Base-by-base conservation (phyloP, 495 filamentous ascomycete species). In the Wilcoxina mikolae region DNA sequence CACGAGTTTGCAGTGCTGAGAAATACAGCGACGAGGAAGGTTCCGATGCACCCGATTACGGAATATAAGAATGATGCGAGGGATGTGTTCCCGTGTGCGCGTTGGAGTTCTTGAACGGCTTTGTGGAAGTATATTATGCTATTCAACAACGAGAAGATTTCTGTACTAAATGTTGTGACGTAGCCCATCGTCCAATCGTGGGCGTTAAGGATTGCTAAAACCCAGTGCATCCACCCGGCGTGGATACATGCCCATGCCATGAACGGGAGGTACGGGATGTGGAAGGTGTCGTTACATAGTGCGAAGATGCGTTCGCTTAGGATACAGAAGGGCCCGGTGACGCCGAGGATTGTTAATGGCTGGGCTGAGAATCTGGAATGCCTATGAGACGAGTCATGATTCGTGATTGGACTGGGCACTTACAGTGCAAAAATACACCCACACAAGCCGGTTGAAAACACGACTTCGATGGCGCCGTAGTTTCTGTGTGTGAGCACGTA, bases 131-230 rank as follows among this genome's bases (percentile, higher is more conserved):
- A 85, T 56, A 85, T 85, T 53, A 84, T 74, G 59, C 77, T 80
- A 65, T 84, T 84, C 2, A 84, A 67, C 0, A 85, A 74, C 1
- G 78, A 80, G 62, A 84, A 85, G 22, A 84, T 81, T 60, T 85
- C 81, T 15, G 77, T 81, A 24, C 74, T 78, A 60, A 85, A 85
- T 3, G 73, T 82, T 0, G 82, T 85, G 22, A 85, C 82, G 60
- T 85, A 85, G 52, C 77, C 73, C 82, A 85, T 85, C 1, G 81
- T 83, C 79, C 78, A 85, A 67, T 84, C 80, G 56, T 84, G 81
- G 20, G 80, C 81, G 64, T 85, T 85, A 59, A 84, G 73, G 35
- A 83, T 77, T 46, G 82, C 82, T 17, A 85, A 68, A 4, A 85
- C 60, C 62, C 77, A 81, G 60, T 82, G 80, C 70, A 84, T 75